A percentile compares a stretch with the other conserved stretches of the same genome.
phyloP scores from a whole-genome alignment of 2,329 filamentous ascomycete species.

The Aotearoamyces nothofagi region DNA sequence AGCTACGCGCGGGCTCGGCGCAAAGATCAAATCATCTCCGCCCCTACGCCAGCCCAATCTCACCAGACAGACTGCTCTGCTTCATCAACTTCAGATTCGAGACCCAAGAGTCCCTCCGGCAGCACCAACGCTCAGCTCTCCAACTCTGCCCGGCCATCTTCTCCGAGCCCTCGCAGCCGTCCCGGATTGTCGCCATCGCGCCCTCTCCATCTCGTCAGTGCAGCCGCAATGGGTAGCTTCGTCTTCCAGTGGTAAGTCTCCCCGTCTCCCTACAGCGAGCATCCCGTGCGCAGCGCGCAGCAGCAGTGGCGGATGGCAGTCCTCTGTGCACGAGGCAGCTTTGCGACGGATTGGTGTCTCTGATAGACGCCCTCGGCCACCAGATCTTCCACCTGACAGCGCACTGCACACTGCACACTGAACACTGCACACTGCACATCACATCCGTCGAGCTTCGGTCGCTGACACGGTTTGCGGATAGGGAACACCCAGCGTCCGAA shows the following conservation, averaged over 20 bases:
- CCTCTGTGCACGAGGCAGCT: no score
- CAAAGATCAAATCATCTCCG: no score
- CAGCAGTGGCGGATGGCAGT: not conserved
- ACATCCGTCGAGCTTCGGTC: not conserved
- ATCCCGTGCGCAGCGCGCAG: not conserved
- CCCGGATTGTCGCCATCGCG: constrained; percentile 5
- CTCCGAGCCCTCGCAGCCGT: constrained; percentile 3
- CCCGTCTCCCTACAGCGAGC: not conserved
- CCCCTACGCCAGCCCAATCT: not conserved
- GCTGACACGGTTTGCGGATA: constrained; percentile 25
- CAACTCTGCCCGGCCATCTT: constrained; percentile 1
- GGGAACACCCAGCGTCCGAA: constrained; percentile 68
- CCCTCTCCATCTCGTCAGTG: no score
- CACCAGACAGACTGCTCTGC: constrained; percentile 1
- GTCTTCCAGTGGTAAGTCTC: constrained; percentile 21
- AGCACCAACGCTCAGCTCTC: constrained; percentile 1
- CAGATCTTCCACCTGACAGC: no score
- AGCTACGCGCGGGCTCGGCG: no score
- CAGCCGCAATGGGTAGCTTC: constrained; percentile 20
- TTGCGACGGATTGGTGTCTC: no score
- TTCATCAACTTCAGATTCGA: constrained; percentile 14
- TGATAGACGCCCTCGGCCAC: no score
- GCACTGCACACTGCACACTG: no score
- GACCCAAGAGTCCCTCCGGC: constrained; percentile 2
- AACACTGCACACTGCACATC: no score